Base-by-base conservation (phyloP, 75 land plant genomes). In the Sequoiadendron giganteum region DNA sequence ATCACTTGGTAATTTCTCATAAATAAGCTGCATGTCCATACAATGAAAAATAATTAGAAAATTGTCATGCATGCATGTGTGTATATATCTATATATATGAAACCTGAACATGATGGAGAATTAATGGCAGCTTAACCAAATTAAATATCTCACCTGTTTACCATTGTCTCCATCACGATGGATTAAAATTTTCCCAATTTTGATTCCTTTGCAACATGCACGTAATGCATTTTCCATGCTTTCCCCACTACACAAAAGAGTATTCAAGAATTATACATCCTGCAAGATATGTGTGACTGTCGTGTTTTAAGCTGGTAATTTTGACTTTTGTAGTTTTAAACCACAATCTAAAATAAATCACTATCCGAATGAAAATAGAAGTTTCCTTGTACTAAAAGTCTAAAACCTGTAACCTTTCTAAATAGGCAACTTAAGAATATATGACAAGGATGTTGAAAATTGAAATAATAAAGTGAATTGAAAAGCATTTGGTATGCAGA, bases 141-240 rank as follows among this genome's bases (percentile, higher is more conserved):
- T 87, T n/a, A 55, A 82, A 55, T 19, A 34, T 68, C 83, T 54
- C 30, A 85, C 86, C 87, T 90, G 92, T 75, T 91, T 91, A n/a
- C 92, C 92, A 87, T 91, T 91, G 68, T 91, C 92, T 32, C 92
- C 92, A 56, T 91, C 92, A 21, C 92, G 92, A 55, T 91, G 92
- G 13, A 91, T 91, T 28, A 91, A 85, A 70, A 91, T 91, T 86
- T 91, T 91, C 39, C 92, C 92, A 11, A 91, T 91, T 87, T 91
- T 91, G 43, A 91, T 91, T 18, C 92, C 92, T 75, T 91, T 91
- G 75, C 92, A 91, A 73, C 92, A 91, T 30, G 92, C 92, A 70
- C 92, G 92, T 72, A 91, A 55, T 38, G 92, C 92, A 86, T 91
- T 91, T 86, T 91, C 92, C 92, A 91, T 91, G 78, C 92, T 87